A percentile compares a stretch with the other conserved stretches of the same genome.
These are phyloP conservation scores for Boletus sp. DNA, from an alignment of 1,284 basidiomycete species.

Conservation along the genomic window DNA sequence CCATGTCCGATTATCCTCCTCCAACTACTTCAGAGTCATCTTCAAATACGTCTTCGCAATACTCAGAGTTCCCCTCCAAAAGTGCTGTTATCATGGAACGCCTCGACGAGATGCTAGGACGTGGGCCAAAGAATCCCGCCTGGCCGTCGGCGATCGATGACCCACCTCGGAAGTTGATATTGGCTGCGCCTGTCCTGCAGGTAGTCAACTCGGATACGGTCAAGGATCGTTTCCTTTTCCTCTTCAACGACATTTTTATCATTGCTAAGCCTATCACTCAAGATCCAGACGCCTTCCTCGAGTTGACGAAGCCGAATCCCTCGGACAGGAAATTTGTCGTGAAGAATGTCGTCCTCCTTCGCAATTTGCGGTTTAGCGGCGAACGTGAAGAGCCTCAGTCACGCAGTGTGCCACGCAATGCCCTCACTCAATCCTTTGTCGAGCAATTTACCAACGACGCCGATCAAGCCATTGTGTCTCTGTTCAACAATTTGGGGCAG, in stretches of 20 bases:
- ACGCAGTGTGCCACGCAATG: conserved; percentile 47
- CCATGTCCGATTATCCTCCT: conserved; percentile 35
- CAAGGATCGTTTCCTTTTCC: conserved; percentile 93
- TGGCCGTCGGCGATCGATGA: conserved; percentile 72
- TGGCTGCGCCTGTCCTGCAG: conserved; percentile 86
- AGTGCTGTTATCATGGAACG: conserved; percentile 55
- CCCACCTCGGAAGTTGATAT: conserved; percentile 81
- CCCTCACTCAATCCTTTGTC: conserved; percentile 66
- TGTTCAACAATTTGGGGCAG: conserved; percentile 56
- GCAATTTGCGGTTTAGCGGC: conserved; percentile 62
- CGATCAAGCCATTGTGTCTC: conserved; percentile 62
- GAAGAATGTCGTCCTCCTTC: conserved; percentile 82
- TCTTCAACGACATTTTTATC: conserved; percentile 92
- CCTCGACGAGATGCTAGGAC: conserved; percentile 63
- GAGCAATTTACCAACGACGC: conserved; percentile 71
- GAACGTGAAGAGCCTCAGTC: conserved; percentile 57
- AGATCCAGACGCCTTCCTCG: conserved; percentile 57
- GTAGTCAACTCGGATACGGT: conserved; percentile 91
- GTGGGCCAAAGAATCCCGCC: conserved; percentile 55
- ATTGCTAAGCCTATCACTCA: conserved; percentile 72
- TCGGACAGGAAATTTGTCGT: conserved; percentile 83
- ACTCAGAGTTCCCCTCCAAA: conserved; percentile 37
- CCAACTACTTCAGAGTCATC: conserved; percentile 46
- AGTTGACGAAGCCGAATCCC: conserved; percentile 58
- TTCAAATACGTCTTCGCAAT: conserved; percentile 45